Evolutionary conservation across 106 monocot genomes (phyloP).

Genomic region (Dendrobium nobile): DNA sequence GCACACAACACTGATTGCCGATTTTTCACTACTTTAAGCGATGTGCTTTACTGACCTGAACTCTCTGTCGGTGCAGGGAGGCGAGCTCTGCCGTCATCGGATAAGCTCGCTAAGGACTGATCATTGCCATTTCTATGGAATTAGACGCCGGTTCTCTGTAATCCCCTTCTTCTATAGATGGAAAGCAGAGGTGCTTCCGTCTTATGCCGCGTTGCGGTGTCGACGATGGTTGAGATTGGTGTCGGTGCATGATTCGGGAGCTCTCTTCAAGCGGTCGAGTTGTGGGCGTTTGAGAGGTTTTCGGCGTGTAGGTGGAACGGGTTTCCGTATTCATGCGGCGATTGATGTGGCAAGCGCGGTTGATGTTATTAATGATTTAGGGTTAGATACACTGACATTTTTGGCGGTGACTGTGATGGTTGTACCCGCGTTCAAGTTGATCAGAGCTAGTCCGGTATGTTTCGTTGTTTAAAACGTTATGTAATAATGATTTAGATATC

Average conservation of each 20-base stretch:
- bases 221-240: background rate
- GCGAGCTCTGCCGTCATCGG: constrained; percentile 11
- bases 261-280: constrained; percentile 3
- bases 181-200: constrained; percentile 10
- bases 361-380: constrained; percentile 97
- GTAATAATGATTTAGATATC: background rate
- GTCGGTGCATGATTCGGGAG: constrained; percentile 7
- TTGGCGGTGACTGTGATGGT: constrained; percentile 80
- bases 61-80: constrained; percentile 19
- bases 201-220: constrained; percentile 8
- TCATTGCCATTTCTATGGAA: constrained; percentile 10
- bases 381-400: constrained; percentile 95
- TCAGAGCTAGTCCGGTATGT: constrained; percentile 95
- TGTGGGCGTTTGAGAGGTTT: constrained; percentile 7
- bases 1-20: background rate
- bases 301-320: constrained; percentile 15
- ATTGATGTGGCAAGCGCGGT: constrained; percentile 78
- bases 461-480: background rate
- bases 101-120: constrained; percentile 6
- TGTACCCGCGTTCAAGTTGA: constrained; percentile 74
- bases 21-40: background rate
- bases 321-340: constrained; percentile 36
- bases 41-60: background rate
- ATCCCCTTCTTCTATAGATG: constrained; percentile 18
- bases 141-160: constrained; percentile 2